These are phyloP conservation scores for Suhomyces xylopsoci DNA, from an alignment of 805 yeast species.

Conservation along the genomic window DNA sequence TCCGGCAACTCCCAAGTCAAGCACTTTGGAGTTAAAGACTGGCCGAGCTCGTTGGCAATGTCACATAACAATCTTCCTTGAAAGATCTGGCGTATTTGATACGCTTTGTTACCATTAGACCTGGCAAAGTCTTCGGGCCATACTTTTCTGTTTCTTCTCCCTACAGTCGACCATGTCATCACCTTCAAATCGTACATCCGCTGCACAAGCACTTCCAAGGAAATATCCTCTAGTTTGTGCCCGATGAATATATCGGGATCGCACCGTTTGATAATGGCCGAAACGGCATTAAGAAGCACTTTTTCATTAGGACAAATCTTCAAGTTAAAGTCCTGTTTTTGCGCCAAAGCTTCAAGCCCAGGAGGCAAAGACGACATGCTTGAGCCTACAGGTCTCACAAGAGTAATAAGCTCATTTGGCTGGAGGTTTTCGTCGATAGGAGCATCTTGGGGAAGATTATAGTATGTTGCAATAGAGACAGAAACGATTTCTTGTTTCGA, in stretches of 20 bases:
- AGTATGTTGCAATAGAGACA: conserved; percentile 71
- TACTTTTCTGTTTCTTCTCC: conserved; percentile 70
- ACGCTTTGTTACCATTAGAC: conserved; percentile 46
- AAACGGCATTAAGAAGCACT: conserved; percentile 67
- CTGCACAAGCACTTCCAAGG: conserved; percentile 76
- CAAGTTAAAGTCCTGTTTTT: conserved; percentile 49
- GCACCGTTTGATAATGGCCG: conserved; percentile 63
- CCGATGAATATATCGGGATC: conserved; percentile 94
- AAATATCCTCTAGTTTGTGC: conserved; percentile 75
- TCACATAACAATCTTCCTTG: conserved; percentile 90
- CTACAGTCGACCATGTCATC: conserved; percentile 76
- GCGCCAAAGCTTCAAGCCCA: conserved; percentile 63
- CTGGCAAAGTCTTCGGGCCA: conserved; percentile 78
- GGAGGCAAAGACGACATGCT: conserved; percentile 57
- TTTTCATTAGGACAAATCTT: conserved; percentile 70
- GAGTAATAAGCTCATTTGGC: conserved; percentile 64
- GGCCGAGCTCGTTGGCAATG: conserved; percentile 92
- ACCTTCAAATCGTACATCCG: conserved; percentile 73
- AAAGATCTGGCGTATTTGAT: conserved; percentile 63
- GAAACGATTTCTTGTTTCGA: conserved; percentile 87
- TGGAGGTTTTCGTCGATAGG: conserved; percentile 60
- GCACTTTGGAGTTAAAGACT: conserved; percentile 85
- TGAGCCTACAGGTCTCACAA: conserved; percentile 75
- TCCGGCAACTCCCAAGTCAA: conserved; percentile 93
- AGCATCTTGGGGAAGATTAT: conserved; percentile 68